Base-by-base conservation (phyloP, 805 yeast species). In the Sugiyamaella mastotermitis region DNA sequence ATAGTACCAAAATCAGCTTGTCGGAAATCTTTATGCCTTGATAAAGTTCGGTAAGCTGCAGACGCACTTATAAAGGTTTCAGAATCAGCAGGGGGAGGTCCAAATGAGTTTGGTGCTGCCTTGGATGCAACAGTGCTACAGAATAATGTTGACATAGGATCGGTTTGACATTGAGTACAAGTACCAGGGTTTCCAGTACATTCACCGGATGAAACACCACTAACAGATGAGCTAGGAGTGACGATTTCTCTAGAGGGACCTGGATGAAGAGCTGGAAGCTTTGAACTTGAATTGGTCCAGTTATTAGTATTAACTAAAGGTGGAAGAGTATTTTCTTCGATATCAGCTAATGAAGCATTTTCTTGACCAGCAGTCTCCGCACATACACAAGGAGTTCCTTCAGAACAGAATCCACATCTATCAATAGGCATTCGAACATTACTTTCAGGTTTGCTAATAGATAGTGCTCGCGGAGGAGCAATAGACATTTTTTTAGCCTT, bases 321-420 rank as follows among this genome's bases (percentile, higher is more conserved):
- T 21, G 59, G 55, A 16, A 51, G 41, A 9, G 43, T 36, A 33
- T 35, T 40, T 23, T 52, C 53, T 21, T 51, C 52, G 15, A 49
- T 34, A 22, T 49, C 56, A 7, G 51, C 44, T 36, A 52, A 54
- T 11, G 60, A 61, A n/a, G 61, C 62, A 24, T 64, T 62, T 36
- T 62, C 69, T 14, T 55, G 49, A 2, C 61, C 61, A 5, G 72
- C 74, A 13, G 76, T 83, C 49, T 86, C 96, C 19, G 90, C 75
- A 57, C 97, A 90, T 2, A 90, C 83, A 61, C 97, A 90, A 2
- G 95, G 88, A 0, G 94, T 79, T 49, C 79, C 92, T 49, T 84
- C 95, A 0, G 94, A 76, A 55, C 97, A 90, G 60, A 90, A 88
- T 0, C 97, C 97, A 61, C 97, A 90, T 42, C 82, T 76, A 48